A percentile compares a stretch with the other conserved stretches of the same genome.
Evolutionary conservation across 2,329 filamentous ascomycete species (phyloP).

Genomic region (Rutstroemia sp.): DNA sequence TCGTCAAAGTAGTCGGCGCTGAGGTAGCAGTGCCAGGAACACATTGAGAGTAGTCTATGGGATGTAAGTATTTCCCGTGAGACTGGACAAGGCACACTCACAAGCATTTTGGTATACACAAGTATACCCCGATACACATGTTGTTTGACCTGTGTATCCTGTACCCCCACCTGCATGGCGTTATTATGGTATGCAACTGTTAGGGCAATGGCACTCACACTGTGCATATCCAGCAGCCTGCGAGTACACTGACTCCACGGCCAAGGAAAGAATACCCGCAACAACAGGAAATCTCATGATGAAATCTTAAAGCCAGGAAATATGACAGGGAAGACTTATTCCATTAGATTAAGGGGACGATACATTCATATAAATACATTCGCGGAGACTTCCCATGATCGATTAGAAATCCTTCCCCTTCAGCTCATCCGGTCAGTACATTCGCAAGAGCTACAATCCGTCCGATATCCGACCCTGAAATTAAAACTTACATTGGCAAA

Average conservation of each 20-base stretch:
- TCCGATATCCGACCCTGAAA: neutral
- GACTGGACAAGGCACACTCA: neutral
- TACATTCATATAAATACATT: neutral
- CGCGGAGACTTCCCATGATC: neutral
- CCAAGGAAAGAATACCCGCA: neutral
- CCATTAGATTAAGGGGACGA: neutral
- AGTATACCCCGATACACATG: constrained; percentile 5
- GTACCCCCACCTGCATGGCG: neutral
- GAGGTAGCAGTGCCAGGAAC: constrained; percentile 3
- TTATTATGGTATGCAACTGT: neutral
- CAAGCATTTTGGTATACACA: constrained; percentile 7
- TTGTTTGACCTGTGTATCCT: constrained; percentile 2
- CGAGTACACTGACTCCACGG: constrained; percentile 6
- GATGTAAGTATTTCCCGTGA: neutral
- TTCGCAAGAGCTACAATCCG: neutral
- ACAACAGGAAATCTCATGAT: constrained; percentile 1
- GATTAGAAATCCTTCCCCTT: neutral
- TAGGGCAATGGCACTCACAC: constrained; percentile 1
- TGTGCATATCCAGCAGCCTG: constrained; percentile 3
- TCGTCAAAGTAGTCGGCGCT: neutral
- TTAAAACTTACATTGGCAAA: neutral
- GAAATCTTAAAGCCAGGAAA: neutral
- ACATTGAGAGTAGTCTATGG: constrained; percentile 11
- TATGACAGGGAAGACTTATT: neutral
- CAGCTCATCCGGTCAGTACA: neutral